phyloP scores from a whole-genome alignment of 78 protist species.

The Cavenderia fasciculata region DNA sequence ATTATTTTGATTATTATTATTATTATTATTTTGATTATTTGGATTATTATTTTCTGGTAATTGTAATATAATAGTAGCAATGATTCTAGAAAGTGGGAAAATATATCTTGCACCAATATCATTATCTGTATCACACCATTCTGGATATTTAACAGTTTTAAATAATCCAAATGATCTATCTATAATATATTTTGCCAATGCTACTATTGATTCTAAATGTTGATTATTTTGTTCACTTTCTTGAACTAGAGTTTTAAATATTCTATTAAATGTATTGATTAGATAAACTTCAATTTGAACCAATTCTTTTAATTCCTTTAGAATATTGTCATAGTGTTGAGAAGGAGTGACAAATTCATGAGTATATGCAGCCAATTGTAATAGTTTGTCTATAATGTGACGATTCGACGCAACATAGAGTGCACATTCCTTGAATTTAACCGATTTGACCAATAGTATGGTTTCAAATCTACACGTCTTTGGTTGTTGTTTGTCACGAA shows the following conservation, averaged over 20 bases:
- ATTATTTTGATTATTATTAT: too few relatives aligned
- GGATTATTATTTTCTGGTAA: too few relatives aligned
- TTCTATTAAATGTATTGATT: constrained; percentile 1
- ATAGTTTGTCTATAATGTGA: not conserved
- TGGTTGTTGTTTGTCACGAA: too few relatives aligned
- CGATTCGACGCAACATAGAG: not conserved
- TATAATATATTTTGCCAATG: too few relatives aligned
- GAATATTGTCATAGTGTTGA: not conserved
- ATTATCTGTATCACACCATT: not conserved
- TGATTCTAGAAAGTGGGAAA: constrained; percentile 12
- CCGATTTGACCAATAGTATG: not conserved
- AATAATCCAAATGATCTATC: not conserved
- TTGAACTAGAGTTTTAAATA: not conserved
- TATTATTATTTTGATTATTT: too few relatives aligned
- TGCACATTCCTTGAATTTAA: not conserved
- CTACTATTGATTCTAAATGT: too few relatives aligned
- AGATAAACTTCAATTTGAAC: constrained; percentile 1
- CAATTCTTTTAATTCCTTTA: constrained; percentile 1
- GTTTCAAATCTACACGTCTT: constrained; percentile 14
- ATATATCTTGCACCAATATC: not conserved
- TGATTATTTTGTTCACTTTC: not conserved
- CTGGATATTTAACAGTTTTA: not conserved
- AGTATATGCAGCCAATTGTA: not conserved
- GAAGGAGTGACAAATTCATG: not conserved
- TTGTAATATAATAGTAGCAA: too few relatives aligned